Conservation (phyloP, 2,329 filamentous ascomycete species). For the Fusarium napiforme region DNA sequence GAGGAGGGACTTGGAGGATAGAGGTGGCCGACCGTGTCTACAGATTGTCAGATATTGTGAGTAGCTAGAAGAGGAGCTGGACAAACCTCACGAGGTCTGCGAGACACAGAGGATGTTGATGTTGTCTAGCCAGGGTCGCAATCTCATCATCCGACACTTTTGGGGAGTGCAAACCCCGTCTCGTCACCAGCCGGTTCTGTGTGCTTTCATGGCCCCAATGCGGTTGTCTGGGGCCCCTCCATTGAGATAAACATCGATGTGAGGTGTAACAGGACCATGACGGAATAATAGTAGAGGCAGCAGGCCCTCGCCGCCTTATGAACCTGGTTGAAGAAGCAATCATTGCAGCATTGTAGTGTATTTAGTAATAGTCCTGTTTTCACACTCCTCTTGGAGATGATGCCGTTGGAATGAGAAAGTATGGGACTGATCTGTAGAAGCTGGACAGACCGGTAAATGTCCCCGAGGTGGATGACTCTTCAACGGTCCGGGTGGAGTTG, state of each 20-base stretch:
- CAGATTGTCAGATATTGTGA: neutral
- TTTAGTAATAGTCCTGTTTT: neutral
- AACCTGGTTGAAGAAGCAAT: conserved; percentile 35
- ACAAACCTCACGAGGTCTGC: conserved; percentile 86
- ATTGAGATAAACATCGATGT: conserved; percentile 18
- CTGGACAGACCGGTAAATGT: neutral
- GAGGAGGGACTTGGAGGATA: conserved; percentile 82
- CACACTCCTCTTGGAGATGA: neutral
- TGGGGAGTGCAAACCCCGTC: conserved; percentile 35
- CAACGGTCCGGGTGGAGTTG: conserved; percentile 17
- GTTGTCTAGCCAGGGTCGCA: conserved; percentile 78
- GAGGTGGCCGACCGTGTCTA: conserved; percentile 82
- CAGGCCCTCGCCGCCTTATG: conserved; percentile 37
- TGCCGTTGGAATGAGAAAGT: neutral
- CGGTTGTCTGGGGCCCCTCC: conserved; percentile 6
- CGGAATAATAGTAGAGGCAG: conserved; percentile 17
- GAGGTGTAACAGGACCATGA: neutral
- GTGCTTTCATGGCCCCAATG: neutral
- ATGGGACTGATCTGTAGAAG: neutral
- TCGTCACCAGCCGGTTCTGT: neutral
- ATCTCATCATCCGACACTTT: conserved; percentile 78
- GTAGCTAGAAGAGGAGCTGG: neutral
- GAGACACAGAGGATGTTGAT: conserved; percentile 84
- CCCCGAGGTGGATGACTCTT: conserved; percentile 29
- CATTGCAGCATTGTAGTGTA: conserved; percentile 38